Evolutionary conservation across 108 stramenopile genomes (phyloP).

Genomic region (Parmales sp.): DNA sequence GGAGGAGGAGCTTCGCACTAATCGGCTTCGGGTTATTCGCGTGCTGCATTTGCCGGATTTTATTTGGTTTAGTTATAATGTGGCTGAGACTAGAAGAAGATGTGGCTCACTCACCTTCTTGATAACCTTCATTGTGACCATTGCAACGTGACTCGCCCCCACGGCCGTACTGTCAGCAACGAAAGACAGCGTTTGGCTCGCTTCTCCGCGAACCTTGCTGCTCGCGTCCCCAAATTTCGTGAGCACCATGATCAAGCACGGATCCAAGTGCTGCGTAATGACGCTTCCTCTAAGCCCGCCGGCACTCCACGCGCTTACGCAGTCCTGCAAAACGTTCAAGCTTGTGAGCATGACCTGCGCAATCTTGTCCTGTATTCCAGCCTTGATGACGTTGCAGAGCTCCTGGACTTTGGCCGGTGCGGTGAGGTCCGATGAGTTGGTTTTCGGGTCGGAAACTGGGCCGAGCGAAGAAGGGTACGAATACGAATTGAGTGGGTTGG

Average conservation of each 20-base stretch:
- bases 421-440: too few relatives aligned
- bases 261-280: not conserved
- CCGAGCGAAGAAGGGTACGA: too few relatives aligned
- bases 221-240: slow-evolving; percentile 1
- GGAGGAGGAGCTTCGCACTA: not conserved
- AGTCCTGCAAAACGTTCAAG: slow-evolving; percentile 33
- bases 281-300: not conserved
- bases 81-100: too few relatives aligned
- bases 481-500: too few relatives aligned
- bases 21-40: too few relatives aligned
- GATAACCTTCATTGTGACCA: not conserved
- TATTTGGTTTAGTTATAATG: too few relatives aligned
- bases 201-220: not conserved
- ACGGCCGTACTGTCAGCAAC: not conserved
- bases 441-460: too few relatives aligned
- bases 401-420: too few relatives aligned
- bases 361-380: slow-evolving; percentile 28
- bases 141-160: not conserved
- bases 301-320: slow-evolving; percentile 14
- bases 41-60: slow-evolving; percentile 1
- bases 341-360: slow-evolving; percentile 33
- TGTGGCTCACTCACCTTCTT: too few relatives aligned
- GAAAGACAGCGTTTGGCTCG: not conserved
- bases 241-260: not conserved
- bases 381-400: slow-evolving; percentile 22